These are phyloP conservation scores for Pterocarpus santalinus DNA, from an alignment of 306 rosid genomes.

Conservation along the genomic window DNA sequence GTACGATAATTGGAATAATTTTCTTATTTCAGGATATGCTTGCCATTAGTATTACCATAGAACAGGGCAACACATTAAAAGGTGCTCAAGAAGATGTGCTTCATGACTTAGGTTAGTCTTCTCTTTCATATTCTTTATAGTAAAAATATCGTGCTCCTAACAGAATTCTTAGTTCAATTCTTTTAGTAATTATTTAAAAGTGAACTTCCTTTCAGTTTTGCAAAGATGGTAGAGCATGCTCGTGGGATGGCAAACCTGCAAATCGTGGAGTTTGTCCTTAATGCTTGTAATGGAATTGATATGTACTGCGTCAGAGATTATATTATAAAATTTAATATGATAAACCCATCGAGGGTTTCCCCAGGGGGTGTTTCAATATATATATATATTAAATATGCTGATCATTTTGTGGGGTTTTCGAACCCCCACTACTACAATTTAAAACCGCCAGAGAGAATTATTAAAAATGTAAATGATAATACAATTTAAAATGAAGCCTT, in stretches of 20 bases:
- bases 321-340: no score
- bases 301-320: constrained; percentile 69
- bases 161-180: constrained; percentile 33
- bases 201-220: constrained; percentile 36
- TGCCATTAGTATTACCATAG: constrained; percentile 64
- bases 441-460: no score
- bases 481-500: no score
- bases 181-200: constrained; percentile 24
- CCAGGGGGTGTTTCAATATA: no score
- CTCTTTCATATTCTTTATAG: neutral
- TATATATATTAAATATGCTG: no score
- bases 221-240: constrained; percentile 82
- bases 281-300: constrained; percentile 74
- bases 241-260: constrained; percentile 75
- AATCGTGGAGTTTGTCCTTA: constrained; percentile 76
- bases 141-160: constrained; percentile 11
- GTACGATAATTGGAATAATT: constrained; percentile 25
- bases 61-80: constrained; percentile 75
- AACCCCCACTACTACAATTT: no score
- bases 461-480: no score
- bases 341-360: no score
- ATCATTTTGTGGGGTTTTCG: no score
- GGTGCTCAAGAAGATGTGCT: constrained; percentile 74
- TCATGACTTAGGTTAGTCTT: constrained; percentile 72
- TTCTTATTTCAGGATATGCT: constrained; percentile 67